Evolutionary conservation across 202 grass and related monocot species (phyloP), one percentile per base, ranked within the genome.

Genomic region (Miscanthus sacchariflorus): DNA sequence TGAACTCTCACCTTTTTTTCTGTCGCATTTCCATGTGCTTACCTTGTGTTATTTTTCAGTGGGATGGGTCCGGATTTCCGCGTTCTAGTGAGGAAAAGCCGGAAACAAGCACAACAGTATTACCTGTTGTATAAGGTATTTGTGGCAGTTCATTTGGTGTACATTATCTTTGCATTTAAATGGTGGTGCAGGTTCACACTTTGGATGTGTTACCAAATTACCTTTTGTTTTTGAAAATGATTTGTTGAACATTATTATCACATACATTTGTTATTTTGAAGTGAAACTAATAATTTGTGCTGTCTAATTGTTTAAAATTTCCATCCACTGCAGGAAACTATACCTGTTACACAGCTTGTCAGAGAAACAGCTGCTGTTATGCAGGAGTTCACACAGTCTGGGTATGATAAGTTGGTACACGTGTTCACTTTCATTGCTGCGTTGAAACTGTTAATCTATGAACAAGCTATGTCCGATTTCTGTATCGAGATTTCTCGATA

Each of bases 31-130:
- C 45, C 50, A 14, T 77, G 2, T 74, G 21, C 52, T 92, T 80
- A 84, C 69, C 68, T 87, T 40, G 42, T 66, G 82, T 48, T 83
- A 5, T 70, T 87, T 72, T 90, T 75, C 88, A 99, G 97, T 88
- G 94, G 97, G 28, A 99, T 99, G 90, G 97, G 97, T 73, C 94
- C 97, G 9, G 97, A 99, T 91, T 99, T 92, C 56, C 94, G 94
- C 12, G 94, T 99, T 86, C 88, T 99, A 23, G 91, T 99, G 73
- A 96, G 93, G 77, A 99, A 99, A 96, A 96, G 97, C 72, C 92
- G 94, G 88, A 96, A 99, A 75, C 97, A 99, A 80, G 93, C 93
- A 24, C 97, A 99, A 15, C 94, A 99, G 25, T 99, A 99, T 89
- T 95, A 93, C 79, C 84, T 88, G 27, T 72, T 99, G 71, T 99